Evolutionary conservation across 2,329 filamentous ascomycete genomes (phyloP).

Genomic region (Cladorrhinum sp.): DNA sequence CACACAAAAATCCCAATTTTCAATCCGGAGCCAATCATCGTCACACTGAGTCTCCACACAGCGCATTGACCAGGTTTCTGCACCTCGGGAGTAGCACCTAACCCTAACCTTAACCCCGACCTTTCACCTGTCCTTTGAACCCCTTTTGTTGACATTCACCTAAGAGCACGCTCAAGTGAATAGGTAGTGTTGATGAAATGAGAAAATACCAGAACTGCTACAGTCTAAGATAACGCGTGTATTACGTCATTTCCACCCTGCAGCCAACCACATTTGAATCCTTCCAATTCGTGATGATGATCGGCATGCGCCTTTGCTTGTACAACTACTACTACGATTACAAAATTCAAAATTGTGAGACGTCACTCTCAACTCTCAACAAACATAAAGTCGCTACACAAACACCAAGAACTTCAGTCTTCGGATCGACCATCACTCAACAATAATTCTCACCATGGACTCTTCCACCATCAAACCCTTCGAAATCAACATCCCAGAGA

Average conservation of each 20-base stretch:
- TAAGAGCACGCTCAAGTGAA: too few relatives aligned
- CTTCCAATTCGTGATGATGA: neutral
- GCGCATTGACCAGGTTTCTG: too few relatives aligned
- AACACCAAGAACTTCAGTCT: neutral
- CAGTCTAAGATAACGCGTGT: too few relatives aligned
- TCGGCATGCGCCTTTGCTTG: neutral
- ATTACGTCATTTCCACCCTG: neutral
- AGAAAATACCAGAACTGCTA: too few relatives aligned
- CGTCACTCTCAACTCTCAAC: neutral
- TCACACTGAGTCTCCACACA: too few relatives aligned
- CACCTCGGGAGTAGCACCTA: too few relatives aligned
- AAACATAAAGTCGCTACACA: neutral
- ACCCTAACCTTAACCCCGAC: too few relatives aligned
- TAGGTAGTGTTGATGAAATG: too few relatives aligned
- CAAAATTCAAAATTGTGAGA: neutral
- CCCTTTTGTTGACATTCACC: too few relatives aligned
- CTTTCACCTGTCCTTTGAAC: too few relatives aligned
- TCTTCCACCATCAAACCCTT: constrained; percentile 37
- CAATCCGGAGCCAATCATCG: too few relatives aligned
- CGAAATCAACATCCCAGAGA: constrained; percentile 50
- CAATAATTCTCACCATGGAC: constrained; percentile 2
- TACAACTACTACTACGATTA: neutral
- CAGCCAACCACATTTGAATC: neutral
- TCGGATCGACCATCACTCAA: neutral
- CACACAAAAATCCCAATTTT: too few relatives aligned